Conservation (phyloP, 2,329 filamentous ascomycete species). For the Neopestalotiopsis clavispora region DNA sequence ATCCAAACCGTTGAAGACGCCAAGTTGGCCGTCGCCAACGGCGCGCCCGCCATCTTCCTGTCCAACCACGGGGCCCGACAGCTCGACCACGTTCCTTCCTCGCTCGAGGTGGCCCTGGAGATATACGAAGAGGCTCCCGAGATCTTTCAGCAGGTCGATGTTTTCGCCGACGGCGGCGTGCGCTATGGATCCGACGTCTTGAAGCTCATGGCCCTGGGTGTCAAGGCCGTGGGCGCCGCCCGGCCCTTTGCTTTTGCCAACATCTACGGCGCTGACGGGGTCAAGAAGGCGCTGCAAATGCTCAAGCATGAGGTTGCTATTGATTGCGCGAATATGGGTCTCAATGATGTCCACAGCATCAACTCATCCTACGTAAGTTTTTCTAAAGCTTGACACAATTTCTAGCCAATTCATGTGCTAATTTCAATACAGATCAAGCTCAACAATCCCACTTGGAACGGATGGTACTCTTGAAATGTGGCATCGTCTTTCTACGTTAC, state of each 20-base stretch:
- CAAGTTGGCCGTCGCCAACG: constrained; percentile 29
- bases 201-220: constrained; percentile 39
- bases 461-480: background rate
- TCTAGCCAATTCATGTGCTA: background rate
- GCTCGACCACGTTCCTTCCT: constrained; percentile 34
- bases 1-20: constrained; percentile 40
- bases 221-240: constrained; percentile 44
- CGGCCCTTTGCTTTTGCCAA: constrained; percentile 54
- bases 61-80: constrained; percentile 43
- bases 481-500: rapidly evolving
- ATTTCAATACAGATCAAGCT: background rate
- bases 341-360: constrained; percentile 32
- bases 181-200: constrained; percentile 39
- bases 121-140: constrained; percentile 33
- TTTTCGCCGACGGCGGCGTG: constrained; percentile 40
- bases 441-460: background rate
- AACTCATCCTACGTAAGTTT: constrained; percentile 24
- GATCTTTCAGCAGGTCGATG: constrained; percentile 35
- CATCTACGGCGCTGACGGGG: constrained; percentile 49
- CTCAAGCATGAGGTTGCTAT: constrained; percentile 47
- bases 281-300: constrained; percentile 44
- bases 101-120: constrained; percentile 37
- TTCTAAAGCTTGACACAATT: background rate
- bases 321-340: constrained; percentile 35
- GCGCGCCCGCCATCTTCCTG: constrained; percentile 36